Evolutionary conservation across 331 rosid genomes (phyloP).

Genomic region (Prunus yedoensis): DNA sequence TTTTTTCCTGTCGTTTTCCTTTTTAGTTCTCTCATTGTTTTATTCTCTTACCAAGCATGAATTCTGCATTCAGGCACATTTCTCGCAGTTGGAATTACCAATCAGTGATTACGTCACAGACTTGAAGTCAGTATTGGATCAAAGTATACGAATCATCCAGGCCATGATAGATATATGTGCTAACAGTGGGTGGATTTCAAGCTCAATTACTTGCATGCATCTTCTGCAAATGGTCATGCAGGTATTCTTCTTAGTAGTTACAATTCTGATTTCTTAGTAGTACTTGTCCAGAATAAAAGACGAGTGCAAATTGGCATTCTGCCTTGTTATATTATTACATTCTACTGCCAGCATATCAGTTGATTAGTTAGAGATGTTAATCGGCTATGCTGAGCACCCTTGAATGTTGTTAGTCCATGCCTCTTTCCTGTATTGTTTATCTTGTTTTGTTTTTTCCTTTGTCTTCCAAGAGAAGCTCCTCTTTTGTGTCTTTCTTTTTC

Average conservation of each 20-base stretch:
- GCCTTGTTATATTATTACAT: background rate
- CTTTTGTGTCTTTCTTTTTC: background rate
- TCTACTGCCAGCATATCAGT: background rate
- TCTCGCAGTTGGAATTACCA: slow-evolving; percentile 88
- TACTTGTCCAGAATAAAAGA: background rate
- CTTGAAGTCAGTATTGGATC: slow-evolving; percentile 93
- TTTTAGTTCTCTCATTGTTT: background rate
- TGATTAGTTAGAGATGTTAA: background rate
- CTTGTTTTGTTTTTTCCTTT: background rate
- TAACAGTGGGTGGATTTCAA: slow-evolving; percentile 94
- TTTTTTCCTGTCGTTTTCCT: slow-evolving; percentile 22
- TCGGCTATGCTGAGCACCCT: background rate
- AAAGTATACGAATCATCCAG: slow-evolving; percentile 93
- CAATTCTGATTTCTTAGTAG: background rate
- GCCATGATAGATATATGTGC: slow-evolving; percentile 99
- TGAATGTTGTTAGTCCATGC: background rate
- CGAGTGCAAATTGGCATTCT: background rate
- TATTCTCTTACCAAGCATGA: slow-evolving; percentile 8
- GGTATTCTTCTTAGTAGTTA: slow-evolving; percentile 42
- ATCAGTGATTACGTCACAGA: slow-evolving; percentile 91
- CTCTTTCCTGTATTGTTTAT: background rate
- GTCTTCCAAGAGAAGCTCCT: background rate
- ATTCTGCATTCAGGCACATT: slow-evolving; percentile 68
- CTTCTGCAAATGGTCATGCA: slow-evolving; percentile 97
- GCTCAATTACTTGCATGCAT: slow-evolving; percentile 88